These are phyloP conservation scores for Bacidia gigantensis DNA, from an alignment of 495 filamentous ascomycete species.

Conservation along the genomic window DNA sequence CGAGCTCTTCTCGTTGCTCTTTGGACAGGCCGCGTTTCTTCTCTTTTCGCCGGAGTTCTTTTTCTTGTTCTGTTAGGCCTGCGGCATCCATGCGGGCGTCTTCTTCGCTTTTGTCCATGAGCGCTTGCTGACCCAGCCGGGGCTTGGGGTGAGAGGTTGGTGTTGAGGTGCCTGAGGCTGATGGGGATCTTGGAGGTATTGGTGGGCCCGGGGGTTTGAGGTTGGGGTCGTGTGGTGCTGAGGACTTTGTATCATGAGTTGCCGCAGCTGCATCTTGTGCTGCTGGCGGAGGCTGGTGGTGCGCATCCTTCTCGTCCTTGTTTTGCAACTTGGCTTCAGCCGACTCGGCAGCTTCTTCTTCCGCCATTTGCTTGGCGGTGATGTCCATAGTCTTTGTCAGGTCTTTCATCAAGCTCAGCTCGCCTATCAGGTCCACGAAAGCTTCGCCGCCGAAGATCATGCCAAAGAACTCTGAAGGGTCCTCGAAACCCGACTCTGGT, in stretches of 20 bases:
- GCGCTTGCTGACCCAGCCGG: slow-evolving; percentile 58
- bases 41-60: slow-evolving; percentile 63
- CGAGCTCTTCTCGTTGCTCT: slow-evolving; percentile 82
- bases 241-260: slow-evolving; percentile 13
- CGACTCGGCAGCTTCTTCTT: slow-evolving; percentile 41
- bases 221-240: slow-evolving; percentile 19
- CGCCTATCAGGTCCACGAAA: slow-evolving; percentile 81
- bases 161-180: slow-evolving; percentile 10
- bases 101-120: slow-evolving; percentile 82
- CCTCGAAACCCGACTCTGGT: slow-evolving; percentile 81
- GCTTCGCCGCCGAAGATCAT: slow-evolving; percentile 98
- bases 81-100: slow-evolving; percentile 59
- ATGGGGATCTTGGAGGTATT: slow-evolving; percentile 10
- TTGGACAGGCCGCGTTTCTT: slow-evolving; percentile 82
- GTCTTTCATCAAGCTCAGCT: slow-evolving; percentile 87
- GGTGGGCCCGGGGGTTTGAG: slow-evolving; percentile 14
- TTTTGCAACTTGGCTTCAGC: slow-evolving; percentile 32
- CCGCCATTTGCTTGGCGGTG: slow-evolving; percentile 57
- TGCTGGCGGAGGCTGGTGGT: slow-evolving; percentile 19
- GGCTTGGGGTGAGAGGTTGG: slow-evolving; percentile 51
- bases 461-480: slow-evolving; percentile 94
- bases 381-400: slow-evolving; percentile 85
- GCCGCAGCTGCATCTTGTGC: slow-evolving; percentile 16
- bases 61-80: slow-evolving; percentile 61
- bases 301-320: slow-evolving; percentile 18